These are phyloP conservation scores for Pichia cabralensis DNA, from an alignment of 805 yeast species.

Conservation along the genomic window DNA sequence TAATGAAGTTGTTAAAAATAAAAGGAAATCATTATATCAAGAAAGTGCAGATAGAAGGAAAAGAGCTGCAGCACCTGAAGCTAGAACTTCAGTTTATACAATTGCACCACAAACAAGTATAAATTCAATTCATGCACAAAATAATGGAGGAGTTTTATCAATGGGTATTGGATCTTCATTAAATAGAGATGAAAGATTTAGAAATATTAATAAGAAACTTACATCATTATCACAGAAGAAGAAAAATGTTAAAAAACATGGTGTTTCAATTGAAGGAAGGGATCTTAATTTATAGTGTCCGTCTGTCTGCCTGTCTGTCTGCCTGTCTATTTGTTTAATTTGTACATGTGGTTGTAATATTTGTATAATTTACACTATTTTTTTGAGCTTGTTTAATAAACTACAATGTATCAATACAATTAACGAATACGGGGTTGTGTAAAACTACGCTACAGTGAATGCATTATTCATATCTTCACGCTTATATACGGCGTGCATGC, in stretches of 20 bases:
- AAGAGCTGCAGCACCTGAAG: conserved; percentile 94
- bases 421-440: too few species aligned
- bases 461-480: too few species aligned
- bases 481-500: too few species aligned
- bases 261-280: conserved; percentile 75
- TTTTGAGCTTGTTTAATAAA: too few species aligned
- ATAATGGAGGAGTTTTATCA: conserved; percentile 26
- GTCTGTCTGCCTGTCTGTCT: too few species aligned
- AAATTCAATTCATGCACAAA: conserved; percentile 34
- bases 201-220: conserved; percentile 57
- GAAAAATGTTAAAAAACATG: conserved; percentile 48
- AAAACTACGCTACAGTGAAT: too few species aligned
- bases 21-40: conserved; percentile 60
- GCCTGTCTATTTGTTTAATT: too few species aligned
- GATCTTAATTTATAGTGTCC: conserved; percentile 25
- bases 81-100: conserved; percentile 78
- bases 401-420: too few species aligned
- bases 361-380: neutral
- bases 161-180: conserved; percentile 42
- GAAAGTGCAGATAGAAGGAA: conserved; percentile 85
- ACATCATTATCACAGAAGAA: conserved; percentile 38
- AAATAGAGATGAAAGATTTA: conserved; percentile 70
- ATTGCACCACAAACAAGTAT: conserved; percentile 77
- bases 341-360: neutral
- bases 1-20: conserved; percentile 18